Evolutionary conservation across 176 grass and related monocot species (phyloP), one percentile per base, ranked within the genome.

Genomic region (Ensete glaucum): DNA sequence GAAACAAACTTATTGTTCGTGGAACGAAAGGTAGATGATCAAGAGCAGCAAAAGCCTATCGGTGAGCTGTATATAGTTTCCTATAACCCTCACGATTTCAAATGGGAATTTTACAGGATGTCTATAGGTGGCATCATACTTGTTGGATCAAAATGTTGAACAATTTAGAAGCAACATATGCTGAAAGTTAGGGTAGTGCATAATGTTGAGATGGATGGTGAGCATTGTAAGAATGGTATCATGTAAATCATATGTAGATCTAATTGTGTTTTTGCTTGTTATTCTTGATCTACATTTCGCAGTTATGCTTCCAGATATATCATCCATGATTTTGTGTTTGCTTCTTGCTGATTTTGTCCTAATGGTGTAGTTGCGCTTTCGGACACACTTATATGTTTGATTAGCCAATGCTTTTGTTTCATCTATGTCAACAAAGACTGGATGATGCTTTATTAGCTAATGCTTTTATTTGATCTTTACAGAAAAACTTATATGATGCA

Each of bases 401-500:
- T 67, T 69, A 34, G 34, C 3, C 34, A 43, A 43, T 43, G 34
- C 34, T 43, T 19, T 69, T 69, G 3, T 69, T 49, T 69, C 13
- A 9, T 69, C 34, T 43, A 43, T 9, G 9, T 49, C 23, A 69
- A 50, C 2, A 7, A 69, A 69, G 43, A n/a, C 8, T 11, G n/a
- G n/a, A 50, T 67, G 34, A 54, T 55, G 12, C 16, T 53, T 21
- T 56, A 55, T 55, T 29, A 16, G n/a, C 52, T 73, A 27, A 73
- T 50, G 15, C 52, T 54, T 27, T 19, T 7, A 50, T 56, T 73
- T 73, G 51, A n/a, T 73, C 9, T 68, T 64, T 78, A 17, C 76
- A 78, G 76, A 79, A 70, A 50, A 79, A 55, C 22, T 22, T 79
- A 25, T 69, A 70, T 50, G 49, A 70, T 79, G 64, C 77, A 21